Evolutionary conservation across 805 yeast species (phyloP).

Genomic region (Nakazawaea peltata): DNA sequence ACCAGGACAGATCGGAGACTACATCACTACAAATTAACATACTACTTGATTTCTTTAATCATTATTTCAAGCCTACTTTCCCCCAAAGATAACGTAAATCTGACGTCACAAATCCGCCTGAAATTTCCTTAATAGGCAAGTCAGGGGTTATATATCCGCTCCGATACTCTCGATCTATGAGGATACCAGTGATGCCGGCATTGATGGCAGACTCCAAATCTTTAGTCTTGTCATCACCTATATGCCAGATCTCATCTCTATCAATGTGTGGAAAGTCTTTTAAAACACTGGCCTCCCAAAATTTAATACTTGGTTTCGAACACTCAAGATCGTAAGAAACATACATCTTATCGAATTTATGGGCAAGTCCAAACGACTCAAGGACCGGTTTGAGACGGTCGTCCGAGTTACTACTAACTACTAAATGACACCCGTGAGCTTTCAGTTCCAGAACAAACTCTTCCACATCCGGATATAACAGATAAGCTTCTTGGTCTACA

Average conservation of each 20-base stretch:
- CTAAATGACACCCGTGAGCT: slow-evolving; percentile 25
- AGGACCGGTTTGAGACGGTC: slow-evolving; percentile 38
- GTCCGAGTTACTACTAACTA: slow-evolving; percentile 58
- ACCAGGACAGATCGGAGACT: too few relatives aligned
- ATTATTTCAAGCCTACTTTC: too few relatives aligned
- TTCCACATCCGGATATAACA: slow-evolving; percentile 43
- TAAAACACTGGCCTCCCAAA: slow-evolving; percentile 42
- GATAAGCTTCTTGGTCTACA: slow-evolving; percentile 43
- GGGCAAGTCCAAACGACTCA: slow-evolving; percentile 32
- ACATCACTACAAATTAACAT: too few relatives aligned
- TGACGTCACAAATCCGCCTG: too few relatives aligned
- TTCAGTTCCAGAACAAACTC: slow-evolving; percentile 30
- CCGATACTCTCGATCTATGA: background rate
- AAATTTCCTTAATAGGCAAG: too few relatives aligned
- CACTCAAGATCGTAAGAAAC: slow-evolving; percentile 50
- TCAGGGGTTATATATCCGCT: too few relatives aligned
- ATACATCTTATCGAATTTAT: slow-evolving; percentile 35
- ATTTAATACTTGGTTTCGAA: slow-evolving; percentile 41
- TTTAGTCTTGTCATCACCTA: slow-evolving; percentile 54
- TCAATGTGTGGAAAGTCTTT: slow-evolving; percentile 46
- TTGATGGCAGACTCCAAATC: slow-evolving; percentile 44
- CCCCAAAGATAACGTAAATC: too few relatives aligned
- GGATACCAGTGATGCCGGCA: slow-evolving; percentile 59
- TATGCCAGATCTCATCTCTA: slow-evolving; percentile 43
- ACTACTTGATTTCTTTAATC: too few relatives aligned